Base-by-base conservation (phyloP, 371 early-diverging fungal genomes). In the Catenaria anguillulae region DNA sequence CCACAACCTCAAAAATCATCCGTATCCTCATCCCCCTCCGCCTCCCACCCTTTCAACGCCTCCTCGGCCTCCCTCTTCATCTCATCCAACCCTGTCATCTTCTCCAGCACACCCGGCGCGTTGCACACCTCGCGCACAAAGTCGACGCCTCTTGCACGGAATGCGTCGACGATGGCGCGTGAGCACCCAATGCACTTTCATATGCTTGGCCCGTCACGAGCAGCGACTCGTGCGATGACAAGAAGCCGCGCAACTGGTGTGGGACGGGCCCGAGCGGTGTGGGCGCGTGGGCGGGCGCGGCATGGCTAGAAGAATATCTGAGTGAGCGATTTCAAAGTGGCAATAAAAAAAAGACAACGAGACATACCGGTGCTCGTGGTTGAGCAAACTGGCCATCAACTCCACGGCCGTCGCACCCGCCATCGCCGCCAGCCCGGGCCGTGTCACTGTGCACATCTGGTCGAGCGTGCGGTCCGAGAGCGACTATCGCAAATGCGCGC, bases 381-480 rank as follows among this genome's bases (percentile, higher is more conserved):
- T 92, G 34, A 90, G 64, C 17, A 92, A 60, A 0, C 93, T 87
- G 4, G 89, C 85, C 71, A 95, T 73, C 62, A 97, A 75, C 75
- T 97, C 97, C 2, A 91, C 94, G 0, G 90, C 88, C 33, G 79
- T 68, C 0, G 89, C 92, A 40, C 82, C 79, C 0, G 96, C 93
- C 40, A 94, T 81, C 2, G 88, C 83, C 2, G 95, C 83, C 26
- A 97, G 70, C 6, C 96, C 97, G 2, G 97, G 96, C 4, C 97
- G 78, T 8, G 97, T 92, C 15, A 97, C 96, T 0, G 97, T 97
- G 70, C 97, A 97, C 75, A 93, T 92, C 65, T 97, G 94, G 69
- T 97, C 97, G 48, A 97, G 73, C 0, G 96, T 90, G 40, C 96
- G 79, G 70, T 93, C 91, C 13, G 82, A 82, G 12, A 94, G 75